Base-by-base conservation (phyloP, 169 alveolate genomes). In the Eimeria necatrix region DNA sequence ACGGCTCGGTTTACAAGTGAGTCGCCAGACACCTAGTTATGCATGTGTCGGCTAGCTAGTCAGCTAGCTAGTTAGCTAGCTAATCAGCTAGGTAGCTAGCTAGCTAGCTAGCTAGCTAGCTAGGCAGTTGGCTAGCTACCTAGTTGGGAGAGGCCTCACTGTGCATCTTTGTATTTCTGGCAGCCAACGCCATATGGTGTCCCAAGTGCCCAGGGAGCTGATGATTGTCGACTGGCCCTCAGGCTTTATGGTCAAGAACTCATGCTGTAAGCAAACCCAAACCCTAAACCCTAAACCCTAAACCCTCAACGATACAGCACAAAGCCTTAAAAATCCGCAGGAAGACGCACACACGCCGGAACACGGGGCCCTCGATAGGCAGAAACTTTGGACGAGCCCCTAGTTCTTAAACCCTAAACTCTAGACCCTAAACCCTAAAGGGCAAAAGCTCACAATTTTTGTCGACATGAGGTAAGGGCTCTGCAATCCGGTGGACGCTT, bases 401-500 rank as follows among this genome's bases (percentile, higher is more conserved):
- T 16, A 74, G 48, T 46, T 16, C 41, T 59, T 74, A 24, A 83
- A 8, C 49, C 52, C 52, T 22, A 2, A 74, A 10, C 18, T n/a
- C 59, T 8, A 48, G 18, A 0, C 87, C 20, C 59, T n/a, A 78
- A 20, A 14, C 64, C 48, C 86, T 41, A 7, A 41, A 12, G 41
- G 7, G 24, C 59, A n/a, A 83, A 52, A 61, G 49, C 91, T 52
- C 12, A 83, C 91, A 32, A 83, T 83, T 83, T 83, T 83, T 24
- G 91, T 83, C 48, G 78, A 83, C 91, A 83, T 83, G 60, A 83
- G 91, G 76, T 83, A 83, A 0, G 91, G 91, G 76, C 91, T 83
- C 46, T 83, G 91, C 78, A 83, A 53, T 48, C 91, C 91, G 10
- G 76, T 26, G 78, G 78, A 14, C 60, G 78, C 78, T 12, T 56